Base-by-base conservation (phyloP, 179 eudicot species). In the Spinacia oleracea region DNA sequence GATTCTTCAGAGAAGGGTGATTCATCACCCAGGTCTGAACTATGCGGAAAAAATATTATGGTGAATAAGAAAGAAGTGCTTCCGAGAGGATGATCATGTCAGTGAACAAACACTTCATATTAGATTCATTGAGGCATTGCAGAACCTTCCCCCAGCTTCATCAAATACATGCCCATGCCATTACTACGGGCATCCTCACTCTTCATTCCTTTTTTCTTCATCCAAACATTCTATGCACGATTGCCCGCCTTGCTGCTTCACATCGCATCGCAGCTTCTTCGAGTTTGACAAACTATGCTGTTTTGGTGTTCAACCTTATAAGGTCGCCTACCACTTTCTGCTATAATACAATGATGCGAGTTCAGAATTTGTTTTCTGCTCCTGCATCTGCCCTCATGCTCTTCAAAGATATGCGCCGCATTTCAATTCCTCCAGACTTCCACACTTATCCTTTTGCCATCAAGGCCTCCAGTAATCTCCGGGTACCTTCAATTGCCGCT, bases 361-460 rank as follows among this genome's bases (percentile, higher is more conserved):
- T 89, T 75, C 91, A 89, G 42, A 89, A 81, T 59, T 86, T 89
- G 32, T 81, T 88, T 66, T 86, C 87, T 48, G 82, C 77, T 68
- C 96, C 97, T 20, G 56, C 75, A 31, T 79, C 80, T 15, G 91
- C 93, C 73, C 80, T 94, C 56, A 9, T 14, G 45, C 79, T 87
- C 68, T 94, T 84, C 71, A n/a, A 66, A 65, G 80, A 70, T 59
- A 92, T 92, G 98, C 91, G 87, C 34, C 87, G 86, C 27, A 46
- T 63, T 35, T 83, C 87, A 14, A n/a, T 92, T 73, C 65, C 82
- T 9, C 96, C 92, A 4, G 98, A 92, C 64, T 77, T 85, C 66
- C 90, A 92, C 84, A 94, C 98, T 20, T 94, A 77, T 82, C 97
- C 98, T 62, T 92, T 94, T 75, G 91, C 76, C 31, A 83, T 94